phyloP scores from a whole-genome alignment of 345 rosid species.

The Alliaria petiolata region DNA sequence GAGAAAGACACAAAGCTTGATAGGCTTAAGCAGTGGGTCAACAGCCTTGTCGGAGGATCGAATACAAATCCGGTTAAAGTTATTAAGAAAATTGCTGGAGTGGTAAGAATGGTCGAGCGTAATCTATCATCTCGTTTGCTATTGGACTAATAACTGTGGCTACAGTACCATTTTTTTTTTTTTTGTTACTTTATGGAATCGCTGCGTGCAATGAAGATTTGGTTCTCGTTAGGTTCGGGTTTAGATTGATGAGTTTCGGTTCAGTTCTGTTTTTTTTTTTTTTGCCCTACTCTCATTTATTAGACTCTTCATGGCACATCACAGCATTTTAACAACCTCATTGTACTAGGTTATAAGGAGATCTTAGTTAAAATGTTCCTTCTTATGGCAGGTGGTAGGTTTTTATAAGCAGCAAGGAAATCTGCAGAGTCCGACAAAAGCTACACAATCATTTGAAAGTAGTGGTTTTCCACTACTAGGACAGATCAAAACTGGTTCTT shows the following conservation, averaged over 20 bases:
- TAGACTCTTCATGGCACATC: no score
- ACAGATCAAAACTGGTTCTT: slow-evolving; percentile 66
- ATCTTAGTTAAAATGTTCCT: background rate
- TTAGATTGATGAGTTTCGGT: no score
- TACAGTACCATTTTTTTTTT: no score
- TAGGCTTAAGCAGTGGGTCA: slow-evolving; percentile 49
- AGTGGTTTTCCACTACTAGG: slow-evolving; percentile 67
- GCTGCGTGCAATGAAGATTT: background rate
- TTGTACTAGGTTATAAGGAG: background rate
- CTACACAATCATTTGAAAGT: slow-evolving; percentile 40
- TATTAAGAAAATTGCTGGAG: slow-evolving; percentile 69
- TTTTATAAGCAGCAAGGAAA: no score
- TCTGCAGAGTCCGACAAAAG: slow-evolving; percentile 54
- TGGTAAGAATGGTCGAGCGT: slow-evolving; percentile 44
- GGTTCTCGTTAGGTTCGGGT: background rate
- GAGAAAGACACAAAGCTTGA: slow-evolving; percentile 57
- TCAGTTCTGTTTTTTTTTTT: no score
- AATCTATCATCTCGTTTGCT: background rate
- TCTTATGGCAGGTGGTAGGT: slow-evolving; percentile 49
- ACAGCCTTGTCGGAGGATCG: slow-evolving; percentile 46
- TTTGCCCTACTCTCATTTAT: no score
- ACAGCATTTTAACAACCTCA: background rate
- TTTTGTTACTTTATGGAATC: background rate
- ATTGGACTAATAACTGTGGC: background rate
- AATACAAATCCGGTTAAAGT: slow-evolving; percentile 59